These are phyloP conservation scores for Albifimbria verrucaria DNA, from an alignment of 2,329 filamentous ascomycete genomes.

Conservation along the genomic window DNA sequence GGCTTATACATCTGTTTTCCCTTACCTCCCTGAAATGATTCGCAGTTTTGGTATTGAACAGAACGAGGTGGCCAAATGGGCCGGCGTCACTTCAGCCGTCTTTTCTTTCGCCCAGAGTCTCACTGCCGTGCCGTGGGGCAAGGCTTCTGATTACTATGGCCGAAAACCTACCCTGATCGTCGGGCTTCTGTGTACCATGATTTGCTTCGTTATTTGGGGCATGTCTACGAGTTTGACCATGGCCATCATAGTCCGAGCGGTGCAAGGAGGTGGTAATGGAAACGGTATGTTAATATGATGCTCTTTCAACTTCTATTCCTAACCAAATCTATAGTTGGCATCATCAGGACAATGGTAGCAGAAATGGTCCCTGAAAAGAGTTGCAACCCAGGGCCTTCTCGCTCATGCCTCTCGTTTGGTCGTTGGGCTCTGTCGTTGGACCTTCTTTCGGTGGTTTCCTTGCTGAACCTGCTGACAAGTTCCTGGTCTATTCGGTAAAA, in stretches of 20 bases:
- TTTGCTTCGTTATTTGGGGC: constrained; percentile 77
- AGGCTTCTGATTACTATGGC: constrained; percentile 73
- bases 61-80: constrained; percentile 75
- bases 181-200: constrained; percentile 75
- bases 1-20: constrained; percentile 69
- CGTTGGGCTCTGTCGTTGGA: constrained; percentile 81
- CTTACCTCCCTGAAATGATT: constrained; percentile 77
- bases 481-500: constrained; percentile 66
- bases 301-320: constrained; percentile 13
- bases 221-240: constrained; percentile 75
- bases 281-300: constrained; percentile 54
- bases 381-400: constrained; percentile 87
- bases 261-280: constrained; percentile 83
- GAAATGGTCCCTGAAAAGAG: constrained; percentile 87
- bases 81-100: constrained; percentile 68
- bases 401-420: constrained; percentile 90
- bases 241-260: constrained; percentile 72
- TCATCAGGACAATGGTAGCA: constrained; percentile 86
- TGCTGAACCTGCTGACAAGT: constrained; percentile 73
- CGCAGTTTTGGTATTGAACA: constrained; percentile 69
- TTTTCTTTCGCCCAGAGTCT: constrained; percentile 71
- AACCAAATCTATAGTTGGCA: constrained; percentile 61
- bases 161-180: constrained; percentile 78
- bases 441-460: constrained; percentile 85
- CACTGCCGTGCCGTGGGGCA: constrained; percentile 73